Evolutionary conservation across 2,329 filamentous ascomycete species (phyloP), one percentile per base, ranked within the genome.

Genomic region (Cryphonectria radicalis): DNA sequence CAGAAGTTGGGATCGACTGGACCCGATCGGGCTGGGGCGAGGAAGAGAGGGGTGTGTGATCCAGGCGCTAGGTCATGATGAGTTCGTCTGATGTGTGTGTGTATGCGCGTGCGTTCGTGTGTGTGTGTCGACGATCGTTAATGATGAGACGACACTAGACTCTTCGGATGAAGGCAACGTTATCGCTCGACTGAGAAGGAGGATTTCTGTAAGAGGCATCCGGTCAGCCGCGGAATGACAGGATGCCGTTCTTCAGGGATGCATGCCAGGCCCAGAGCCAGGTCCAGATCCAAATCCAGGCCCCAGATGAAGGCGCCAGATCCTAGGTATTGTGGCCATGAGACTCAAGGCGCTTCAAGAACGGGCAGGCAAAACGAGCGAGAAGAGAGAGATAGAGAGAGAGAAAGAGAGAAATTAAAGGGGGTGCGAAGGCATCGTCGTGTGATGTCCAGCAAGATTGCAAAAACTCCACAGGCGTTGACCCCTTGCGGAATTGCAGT

Each of bases 151-250:
- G 59, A 62, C 35, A 60, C 62, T 63, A 25, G 62, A 22, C 25
- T 63, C 25, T 63, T 25, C 40, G 42, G 25, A 22, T 43, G 19
- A 35, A 50, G 40, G 17, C 40, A 65, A 35, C 63, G 17, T 65
- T 53, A 53, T 65, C 42, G 17, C n/a, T n/a, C n/a, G 32, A 32
- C 25, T n/a, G 42, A 35, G 19, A 32, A 50, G 63, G 63, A 22
- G 22, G 43, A 25, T 3, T 25, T 37, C 63, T 50, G 63, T 22
- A 14, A 42, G 19, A n/a, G 42, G 28, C 32, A 65, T 53, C 17
- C 63, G 42, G 63, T 50, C 63, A 50, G 63, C 63, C n/a, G 28
- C 28, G 63, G 28, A 42, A 25, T 32, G 62, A 65, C 63, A 53
- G 63, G 63, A 64, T 40, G 63, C 42, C 32, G 19, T 53, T 7